Base-by-base conservation (phyloP, 2,329 filamentous ascomycete species). In the Aspergillus hortae region DNA sequence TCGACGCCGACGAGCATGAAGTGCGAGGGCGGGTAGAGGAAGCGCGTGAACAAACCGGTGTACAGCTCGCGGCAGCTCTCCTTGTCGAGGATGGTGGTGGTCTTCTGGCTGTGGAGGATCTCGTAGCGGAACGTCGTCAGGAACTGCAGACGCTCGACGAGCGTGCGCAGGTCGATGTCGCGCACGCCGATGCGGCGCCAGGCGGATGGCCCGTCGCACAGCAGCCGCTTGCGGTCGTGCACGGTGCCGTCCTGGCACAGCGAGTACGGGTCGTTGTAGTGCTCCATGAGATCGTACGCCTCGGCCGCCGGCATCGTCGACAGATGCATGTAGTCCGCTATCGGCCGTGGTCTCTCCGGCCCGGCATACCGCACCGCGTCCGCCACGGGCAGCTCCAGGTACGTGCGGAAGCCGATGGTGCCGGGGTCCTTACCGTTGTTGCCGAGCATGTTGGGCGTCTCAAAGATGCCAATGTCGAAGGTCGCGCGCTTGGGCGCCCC, bases 361-460 rank as follows among this genome's bases (percentile, higher is more conserved):
- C 62, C 62, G 2, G 52, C 54, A 45, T 66, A 67, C 41, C 58
- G 54, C 36, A 62, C 44, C 1, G 54, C 53, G 55, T 77, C 75
- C 0, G 74, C 68, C 4, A 77, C 65, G 1, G 75, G 68, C 4
- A 77, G 59, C 53, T 80, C 76, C 4, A 79, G 65, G 49, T 74
- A 79, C 60, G 77, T 67, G 30, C 74, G 72, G 47, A 76, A 72
- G 0, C 77, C 76, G 10, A 77, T 61, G 1, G 75, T 76, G 0
- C 77, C 77, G 0, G 70, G 68, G 53, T 79, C 77, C 23, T 67
- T 66, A 6, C 75, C 76, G 17, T 74, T 72, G 12, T 69, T 66
- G 15, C 68, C 70, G 4, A 77, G 65, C 77, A 79, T 79, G 51
- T 76, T 78, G 0, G 77, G 77, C 2, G 77, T 66, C 57, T 80